Conservation (phyloP, 352 stramenopile genomes). For the Pythium rishiriense region DNA sequence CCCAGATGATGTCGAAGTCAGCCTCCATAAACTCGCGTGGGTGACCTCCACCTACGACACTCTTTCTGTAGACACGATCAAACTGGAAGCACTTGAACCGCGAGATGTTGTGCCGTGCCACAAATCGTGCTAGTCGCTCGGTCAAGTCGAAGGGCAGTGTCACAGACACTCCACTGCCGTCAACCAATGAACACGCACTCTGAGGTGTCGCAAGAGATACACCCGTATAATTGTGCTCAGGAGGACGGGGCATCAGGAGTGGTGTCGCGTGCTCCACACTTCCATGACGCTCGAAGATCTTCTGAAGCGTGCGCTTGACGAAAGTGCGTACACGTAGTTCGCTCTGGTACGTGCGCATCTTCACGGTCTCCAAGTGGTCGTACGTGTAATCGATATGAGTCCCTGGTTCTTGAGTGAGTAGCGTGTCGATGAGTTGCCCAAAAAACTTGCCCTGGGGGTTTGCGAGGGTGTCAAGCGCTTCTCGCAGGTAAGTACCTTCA, state of each 20-base stretch:
- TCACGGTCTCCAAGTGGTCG: constrained; percentile 79
- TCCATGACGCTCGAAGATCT: constrained; percentile 83
- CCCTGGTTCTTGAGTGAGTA: constrained; percentile 73
- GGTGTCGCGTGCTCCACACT: constrained; percentile 78
- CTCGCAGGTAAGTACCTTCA: constrained; percentile 77
- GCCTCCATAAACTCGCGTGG: constrained; percentile 79
- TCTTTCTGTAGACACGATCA: constrained; percentile 81
- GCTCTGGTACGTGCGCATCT: constrained; percentile 65
- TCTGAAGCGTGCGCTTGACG: constrained; percentile 71
- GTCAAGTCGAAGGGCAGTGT: constrained; percentile 85
- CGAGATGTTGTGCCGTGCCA: constrained; percentile 78
- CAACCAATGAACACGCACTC: constrained; percentile 66
- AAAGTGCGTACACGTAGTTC: constrained; percentile 68
- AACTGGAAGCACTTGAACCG: constrained; percentile 87
- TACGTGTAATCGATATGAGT: constrained; percentile 88
- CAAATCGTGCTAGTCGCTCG: constrained; percentile 76
- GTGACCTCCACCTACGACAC: constrained; percentile 63
- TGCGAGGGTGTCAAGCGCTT: constrained; percentile 83
- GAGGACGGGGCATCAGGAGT: constrained; percentile 70
- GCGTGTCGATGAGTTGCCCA: constrained; percentile 75
- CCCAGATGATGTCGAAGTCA: constrained; percentile 87
- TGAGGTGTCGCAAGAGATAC: constrained; percentile 53
- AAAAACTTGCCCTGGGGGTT: constrained; percentile 91
- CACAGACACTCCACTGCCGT: constrained; percentile 77
- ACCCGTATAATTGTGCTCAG: constrained; percentile 68